Conservation (phyloP, 2,329 filamentous ascomycete species). For the Colletotrichum paranaense region DNA sequence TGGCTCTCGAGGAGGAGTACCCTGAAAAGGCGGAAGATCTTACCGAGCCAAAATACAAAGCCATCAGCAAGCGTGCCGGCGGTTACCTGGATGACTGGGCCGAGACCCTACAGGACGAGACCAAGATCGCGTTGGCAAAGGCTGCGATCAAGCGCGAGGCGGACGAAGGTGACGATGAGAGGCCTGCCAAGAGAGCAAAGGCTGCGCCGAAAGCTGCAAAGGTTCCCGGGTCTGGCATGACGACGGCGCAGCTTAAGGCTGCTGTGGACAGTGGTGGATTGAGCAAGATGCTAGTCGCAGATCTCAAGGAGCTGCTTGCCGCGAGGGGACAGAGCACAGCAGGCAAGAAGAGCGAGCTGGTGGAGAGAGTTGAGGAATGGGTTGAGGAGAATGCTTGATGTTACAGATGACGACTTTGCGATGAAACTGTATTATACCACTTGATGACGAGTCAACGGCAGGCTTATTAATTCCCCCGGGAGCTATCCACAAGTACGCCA, state of each 20-base stretch:
- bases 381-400: conserved; percentile 56
- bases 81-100: conserved; percentile 84
- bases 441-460: not conserved
- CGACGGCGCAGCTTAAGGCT: conserved; percentile 58
- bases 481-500: not conserved
- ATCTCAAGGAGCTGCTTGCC: conserved; percentile 61
- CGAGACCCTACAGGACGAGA: conserved; percentile 70
- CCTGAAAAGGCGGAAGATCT: conserved; percentile 80
- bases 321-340: conserved; percentile 59
- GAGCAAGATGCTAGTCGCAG: conserved; percentile 64
- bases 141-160: conserved; percentile 64
- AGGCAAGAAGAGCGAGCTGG: conserved; percentile 65
- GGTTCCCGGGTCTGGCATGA: conserved; percentile 48
- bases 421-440: conserved; percentile 21
- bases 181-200: conserved; percentile 60
- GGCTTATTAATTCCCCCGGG: not conserved
- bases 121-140: conserved; percentile 48
- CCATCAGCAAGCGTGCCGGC: conserved; percentile 90
- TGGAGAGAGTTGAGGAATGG: conserved; percentile 68
- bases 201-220: conserved; percentile 43
- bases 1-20: conserved; percentile 91
- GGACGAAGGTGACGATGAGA: conserved; percentile 56
- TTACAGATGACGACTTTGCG: not conserved
- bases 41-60: conserved; percentile 84
- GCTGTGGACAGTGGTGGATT: conserved; percentile 59